Percentiles rank a stretch among this genome's conserved stretches.
Conservation (phyloP, 78 protist species). For the Dictyostelium citrinum region DNA sequence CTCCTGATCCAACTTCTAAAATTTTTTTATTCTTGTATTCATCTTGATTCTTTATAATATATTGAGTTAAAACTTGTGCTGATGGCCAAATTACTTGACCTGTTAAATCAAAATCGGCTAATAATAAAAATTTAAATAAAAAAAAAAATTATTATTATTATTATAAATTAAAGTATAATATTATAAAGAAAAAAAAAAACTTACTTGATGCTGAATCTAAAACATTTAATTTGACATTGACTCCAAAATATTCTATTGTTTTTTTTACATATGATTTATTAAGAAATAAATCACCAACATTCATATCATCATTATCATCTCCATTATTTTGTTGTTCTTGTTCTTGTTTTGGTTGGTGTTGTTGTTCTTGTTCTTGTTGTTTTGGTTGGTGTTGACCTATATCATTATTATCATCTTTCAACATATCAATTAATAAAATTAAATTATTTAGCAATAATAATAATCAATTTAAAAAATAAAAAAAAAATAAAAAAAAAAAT, state of each 20-base stretch:
- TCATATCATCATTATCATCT: background rate
- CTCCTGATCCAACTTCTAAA: conserved; percentile 65
- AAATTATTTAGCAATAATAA: background rate
- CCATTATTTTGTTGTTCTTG: background rate
- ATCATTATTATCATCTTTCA: background rate
- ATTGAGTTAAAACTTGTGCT: conserved; percentile 41
- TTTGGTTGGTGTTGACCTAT: background rate
- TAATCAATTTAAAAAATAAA: no score
- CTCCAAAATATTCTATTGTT: conserved; percentile 19
- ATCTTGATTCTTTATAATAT: conserved; percentile 11
- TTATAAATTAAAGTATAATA: no score
- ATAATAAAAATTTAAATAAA: no score
- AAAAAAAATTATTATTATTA: no score
- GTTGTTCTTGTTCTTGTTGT: background rate
- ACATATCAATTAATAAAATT: background rate
- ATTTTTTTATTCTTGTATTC: background rate
- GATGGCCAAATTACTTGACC: conserved; percentile 70
- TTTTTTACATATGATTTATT: conserved; percentile 35
- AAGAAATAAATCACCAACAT: conserved; percentile 38
- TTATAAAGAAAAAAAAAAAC: no score
- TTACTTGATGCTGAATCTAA: conserved; percentile 43
- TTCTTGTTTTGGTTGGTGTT: background rate
- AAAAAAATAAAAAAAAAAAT: no score
- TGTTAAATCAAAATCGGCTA: conserved; percentile 55
- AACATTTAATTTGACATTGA: conserved; percentile 1